phyloP scores from a whole-genome alignment of 805 yeast genomes.

The Saturnispora diversa region DNA sequence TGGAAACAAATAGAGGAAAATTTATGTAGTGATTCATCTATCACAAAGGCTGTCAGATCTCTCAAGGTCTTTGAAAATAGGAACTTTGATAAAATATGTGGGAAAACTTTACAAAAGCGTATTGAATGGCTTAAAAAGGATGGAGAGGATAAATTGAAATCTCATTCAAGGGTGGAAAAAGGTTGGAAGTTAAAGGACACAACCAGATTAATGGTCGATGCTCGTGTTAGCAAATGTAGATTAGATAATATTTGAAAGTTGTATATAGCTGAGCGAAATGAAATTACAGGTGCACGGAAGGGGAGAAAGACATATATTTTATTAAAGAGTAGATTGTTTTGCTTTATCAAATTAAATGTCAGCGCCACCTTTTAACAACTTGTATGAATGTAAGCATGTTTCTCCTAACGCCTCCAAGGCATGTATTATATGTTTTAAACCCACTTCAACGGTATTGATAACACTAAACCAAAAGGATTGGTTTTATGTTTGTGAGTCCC shows the following conservation, averaged over 20 bases:
- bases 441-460: conserved; percentile 38
- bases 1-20: conserved; percentile 19
- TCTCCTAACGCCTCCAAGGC: conserved; percentile 36
- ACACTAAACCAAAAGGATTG: conserved; percentile 39
- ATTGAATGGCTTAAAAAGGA: conserved; percentile 21
- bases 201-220: conserved; percentile 6
- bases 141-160: conserved; percentile 12
- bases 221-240: not conserved
- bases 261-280: not conserved
- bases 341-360: not conserved
- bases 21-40: conserved; percentile 18
- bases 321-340: not conserved
- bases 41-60: conserved; percentile 6
- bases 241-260: conserved; percentile 1
- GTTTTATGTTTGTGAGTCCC: conserved; percentile 44
- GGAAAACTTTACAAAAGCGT: conserved; percentile 16
- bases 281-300: not conserved
- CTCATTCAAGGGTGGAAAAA: not conserved
- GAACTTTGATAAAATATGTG: conserved; percentile 20
- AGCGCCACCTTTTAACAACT: conserved; percentile 23
- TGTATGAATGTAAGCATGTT: conserved; percentile 36
- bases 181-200: conserved; percentile 13
- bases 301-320: not conserved
- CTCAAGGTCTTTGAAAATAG: conserved; percentile 19
- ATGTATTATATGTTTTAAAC: conserved; percentile 45